phyloP scores from a whole-genome alignment of 305 asterid species.

The Fraxinus ornus region DNA sequence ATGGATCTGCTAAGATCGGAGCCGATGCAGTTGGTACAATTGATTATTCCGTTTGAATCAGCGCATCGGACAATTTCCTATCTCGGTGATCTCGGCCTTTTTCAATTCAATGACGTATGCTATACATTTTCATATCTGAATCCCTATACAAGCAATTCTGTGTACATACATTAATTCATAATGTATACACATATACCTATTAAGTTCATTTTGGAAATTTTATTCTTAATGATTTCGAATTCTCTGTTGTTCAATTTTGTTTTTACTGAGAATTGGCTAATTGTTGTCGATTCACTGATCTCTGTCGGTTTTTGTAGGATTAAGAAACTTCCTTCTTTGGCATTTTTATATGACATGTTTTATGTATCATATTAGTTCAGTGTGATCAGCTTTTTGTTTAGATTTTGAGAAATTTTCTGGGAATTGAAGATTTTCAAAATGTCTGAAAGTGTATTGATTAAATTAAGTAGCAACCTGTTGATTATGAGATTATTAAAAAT shows the following conservation, averaged over 20 bases:
- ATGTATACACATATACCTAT: background rate
- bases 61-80: conserved; percentile 56
- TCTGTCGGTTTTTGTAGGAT: background rate
- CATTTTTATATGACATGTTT: background rate
- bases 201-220: conserved; percentile 1
- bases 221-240: background rate
- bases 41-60: conserved; percentile 59
- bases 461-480: background rate
- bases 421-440: background rate
- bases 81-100: conserved; percentile 66
- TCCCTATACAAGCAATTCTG: background rate
- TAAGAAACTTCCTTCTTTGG: background rate
- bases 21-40: conserved; percentile 61
- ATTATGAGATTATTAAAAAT: background rate
- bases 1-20: conserved; percentile 76
- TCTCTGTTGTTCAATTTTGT: background rate
- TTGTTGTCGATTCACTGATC: background rate
- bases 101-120: conserved; percentile 69
- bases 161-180: conserved; percentile 3
- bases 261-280: background rate
- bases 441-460: background rate
- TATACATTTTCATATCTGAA: background rate
- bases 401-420: background rate
- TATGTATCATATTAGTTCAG: background rate
- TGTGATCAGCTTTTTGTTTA: background rate